Base-by-base conservation (phyloP, 2,329 filamentous ascomycete genomes). In the Mollisia scopiformis region DNA sequence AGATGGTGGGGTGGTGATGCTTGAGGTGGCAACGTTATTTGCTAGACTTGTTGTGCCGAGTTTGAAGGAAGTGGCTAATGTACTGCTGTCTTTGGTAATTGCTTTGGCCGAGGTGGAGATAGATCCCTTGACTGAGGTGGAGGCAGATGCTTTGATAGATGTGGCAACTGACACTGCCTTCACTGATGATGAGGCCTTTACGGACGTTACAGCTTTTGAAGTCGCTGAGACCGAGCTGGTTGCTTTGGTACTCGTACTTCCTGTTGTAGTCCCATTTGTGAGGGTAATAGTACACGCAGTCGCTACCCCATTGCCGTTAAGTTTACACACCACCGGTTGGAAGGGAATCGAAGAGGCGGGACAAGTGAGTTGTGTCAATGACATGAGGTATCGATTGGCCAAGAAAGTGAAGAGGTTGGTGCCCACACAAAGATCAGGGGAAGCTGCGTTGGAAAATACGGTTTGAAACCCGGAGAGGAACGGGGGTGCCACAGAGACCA, bases 251-350 rank as follows among this genome's bases (percentile, higher is more conserved):
- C 33, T 33, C 13, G 51, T 33, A 19, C 33, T 55, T 5, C 11
- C 37, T 7, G 37, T n/a, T 2, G 51, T 55, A 25, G 51, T 33
- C n/a, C 23, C 5, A 21, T 41, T 41, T 2, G 14, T 41, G 39
- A 57, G 55, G 6, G 55, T 51, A 16, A 57, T 57, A 16, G 25
- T 37, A 28, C 43, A 51, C 27, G 54, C 11, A 28, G 43, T 57
- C 28, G 43, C 55, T 5, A 25, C 55, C 51, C 55, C 55, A 51
- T 50, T 57, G 3, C 28, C 55, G 41, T 51, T 43, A 46, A 57
- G 16, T 23, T 31, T 19, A n/a, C 54, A 57, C 25, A 57, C 41
- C 25, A 57, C 28, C 23, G 41, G 54, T 37, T 57, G 54, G 30
- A 50, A 47, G n/a, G 54, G 50, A 21, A 53, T 53, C 11, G 33